Percentiles rank a stretch among this genome's conserved stretches.
These are phyloP conservation scores for Hypholoma fasciculare DNA, from an alignment of 768 basidiomycete genomes.

Conservation along the genomic window DNA sequence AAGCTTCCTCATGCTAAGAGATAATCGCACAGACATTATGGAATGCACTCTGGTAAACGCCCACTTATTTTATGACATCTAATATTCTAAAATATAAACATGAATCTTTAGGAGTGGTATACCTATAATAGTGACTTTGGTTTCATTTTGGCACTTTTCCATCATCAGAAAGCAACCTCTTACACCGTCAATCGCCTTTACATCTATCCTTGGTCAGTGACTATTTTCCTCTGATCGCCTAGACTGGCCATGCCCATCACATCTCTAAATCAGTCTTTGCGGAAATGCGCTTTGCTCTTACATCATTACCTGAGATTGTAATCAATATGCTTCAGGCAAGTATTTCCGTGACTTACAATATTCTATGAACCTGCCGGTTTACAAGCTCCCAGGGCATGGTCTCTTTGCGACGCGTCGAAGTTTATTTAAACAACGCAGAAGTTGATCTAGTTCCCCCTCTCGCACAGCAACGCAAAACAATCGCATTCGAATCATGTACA, in stretches of 20 bases:
- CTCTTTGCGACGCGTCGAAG: constrained; percentile 87
- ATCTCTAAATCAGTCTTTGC: too few species aligned
- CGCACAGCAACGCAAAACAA: constrained; percentile 50
- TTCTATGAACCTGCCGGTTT: neutral
- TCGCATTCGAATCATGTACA: constrained; percentile 82
- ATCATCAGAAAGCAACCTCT: constrained; percentile 67
- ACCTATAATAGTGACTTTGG: constrained; percentile 58
- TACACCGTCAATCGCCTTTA: constrained; percentile 87
- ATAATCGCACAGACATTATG: constrained; percentile 34
- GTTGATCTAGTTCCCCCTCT: constrained; percentile 64
- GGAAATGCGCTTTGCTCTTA: too few species aligned
- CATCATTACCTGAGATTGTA: too few species aligned
- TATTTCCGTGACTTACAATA: neutral
- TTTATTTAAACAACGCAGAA: constrained; percentile 78
- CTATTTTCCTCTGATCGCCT: too few species aligned
- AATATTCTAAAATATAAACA: neutral
- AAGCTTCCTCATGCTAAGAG: neutral
- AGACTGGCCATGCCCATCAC: too few species aligned
- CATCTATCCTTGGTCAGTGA: constrained; percentile 17
- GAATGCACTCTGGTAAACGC: constrained; percentile 40
- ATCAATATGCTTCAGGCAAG: neutral
- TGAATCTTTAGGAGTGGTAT: constrained; percentile 53
- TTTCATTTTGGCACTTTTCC: constrained; percentile 71
- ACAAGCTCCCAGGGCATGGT: constrained; percentile 75
- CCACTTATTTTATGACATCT: neutral